A percentile compares a stretch with the other conserved stretches of the same genome.
Conservation (phyloP, 306 rosid genomes). For the Gastrolobium villosum region DNA sequence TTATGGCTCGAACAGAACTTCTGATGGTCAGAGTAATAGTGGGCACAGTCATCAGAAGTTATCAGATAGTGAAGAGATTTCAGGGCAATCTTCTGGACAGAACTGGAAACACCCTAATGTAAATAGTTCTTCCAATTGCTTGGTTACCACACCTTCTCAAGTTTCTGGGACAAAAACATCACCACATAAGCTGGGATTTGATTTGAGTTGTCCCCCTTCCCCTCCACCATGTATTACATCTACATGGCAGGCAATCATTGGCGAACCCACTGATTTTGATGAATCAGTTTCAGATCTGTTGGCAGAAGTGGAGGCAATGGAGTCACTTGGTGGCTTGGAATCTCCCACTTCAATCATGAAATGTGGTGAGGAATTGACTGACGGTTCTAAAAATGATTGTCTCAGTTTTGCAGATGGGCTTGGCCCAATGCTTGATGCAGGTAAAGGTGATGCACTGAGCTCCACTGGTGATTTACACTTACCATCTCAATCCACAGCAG, state of each 20-base stretch:
- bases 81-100: slow-evolving; percentile 78
- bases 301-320: slow-evolving; percentile 99
- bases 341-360: slow-evolving; percentile 77
- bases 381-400: slow-evolving; percentile 77
- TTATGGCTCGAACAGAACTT: slow-evolving; percentile 53
- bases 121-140: slow-evolving; percentile 57
- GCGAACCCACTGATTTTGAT: slow-evolving; percentile 79
- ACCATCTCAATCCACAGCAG: slow-evolving; percentile 57
- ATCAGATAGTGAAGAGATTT: slow-evolving; percentile 75
- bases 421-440: slow-evolving; percentile 78
- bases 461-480: slow-evolving; percentile 75
- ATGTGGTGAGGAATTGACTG: slow-evolving; percentile 69
- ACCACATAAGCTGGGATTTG: slow-evolving; percentile 54
- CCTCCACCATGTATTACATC: slow-evolving; percentile 66
- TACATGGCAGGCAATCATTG: slow-evolving; percentile 78
- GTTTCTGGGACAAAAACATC: slow-evolving; percentile 53
- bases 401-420: slow-evolving; percentile 72
- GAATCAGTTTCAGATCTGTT: slow-evolving; percentile 96
- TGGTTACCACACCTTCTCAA: slow-evolving; percentile 56
- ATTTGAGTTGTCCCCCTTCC: slow-evolving; percentile 59
- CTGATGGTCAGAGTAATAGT: slow-evolving; percentile 62
- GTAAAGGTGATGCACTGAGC: slow-evolving; percentile 86
- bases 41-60: slow-evolving; percentile 64
- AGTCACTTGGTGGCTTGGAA: slow-evolving; percentile 81
- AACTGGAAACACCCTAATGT: slow-evolving; percentile 66